These are phyloP conservation scores for Gomphus bonarii DNA, from an alignment of 1,284 basidiomycete genomes.

Conservation along the genomic window DNA sequence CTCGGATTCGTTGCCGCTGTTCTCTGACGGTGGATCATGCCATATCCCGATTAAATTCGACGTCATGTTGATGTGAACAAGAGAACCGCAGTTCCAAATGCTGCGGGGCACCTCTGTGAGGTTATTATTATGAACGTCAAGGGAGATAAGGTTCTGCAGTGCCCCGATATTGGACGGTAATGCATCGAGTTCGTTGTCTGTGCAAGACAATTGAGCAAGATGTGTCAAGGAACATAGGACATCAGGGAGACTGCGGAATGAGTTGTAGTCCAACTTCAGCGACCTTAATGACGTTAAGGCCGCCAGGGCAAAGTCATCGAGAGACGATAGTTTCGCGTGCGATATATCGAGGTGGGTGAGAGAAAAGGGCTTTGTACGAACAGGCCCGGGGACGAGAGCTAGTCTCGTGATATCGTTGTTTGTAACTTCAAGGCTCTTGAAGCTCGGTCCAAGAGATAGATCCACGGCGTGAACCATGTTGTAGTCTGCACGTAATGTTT, in stretches of 20 bases:
- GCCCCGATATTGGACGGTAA: constrained; percentile 75
- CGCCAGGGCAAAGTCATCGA: constrained; percentile 66
- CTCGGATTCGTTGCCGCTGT: not conserved
- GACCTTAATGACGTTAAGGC: constrained; percentile 66
- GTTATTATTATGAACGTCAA: constrained; percentile 92
- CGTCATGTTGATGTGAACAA: constrained; percentile 76
- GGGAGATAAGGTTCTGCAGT: constrained; percentile 63
- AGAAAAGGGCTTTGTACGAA: constrained; percentile 42
- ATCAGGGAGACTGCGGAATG: constrained; percentile 79
- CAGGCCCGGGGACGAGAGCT: constrained; percentile 50
- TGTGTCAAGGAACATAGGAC: constrained; percentile 64
- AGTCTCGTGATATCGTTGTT: constrained; percentile 80
- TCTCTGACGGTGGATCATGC: constrained; percentile 45
- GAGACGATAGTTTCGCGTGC: constrained; percentile 78
- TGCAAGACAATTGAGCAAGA: constrained; percentile 73
- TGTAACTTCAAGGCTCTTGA: constrained; percentile 57
- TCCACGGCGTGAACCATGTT: constrained; percentile 77
- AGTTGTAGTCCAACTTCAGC: constrained; percentile 79
- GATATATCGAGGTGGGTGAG: constrained; percentile 85
- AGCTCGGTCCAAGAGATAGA: constrained; percentile 55
- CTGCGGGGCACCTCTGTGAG: constrained; percentile 66
- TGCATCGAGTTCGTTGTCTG: constrained; percentile 78
- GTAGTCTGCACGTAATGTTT: constrained; percentile 66
- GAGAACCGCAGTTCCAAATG: constrained; percentile 78
- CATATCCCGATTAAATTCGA: constrained; percentile 80